Conservation (phyloP, 768 basidiomycete genomes). For the Suillus weaverae region DNA sequence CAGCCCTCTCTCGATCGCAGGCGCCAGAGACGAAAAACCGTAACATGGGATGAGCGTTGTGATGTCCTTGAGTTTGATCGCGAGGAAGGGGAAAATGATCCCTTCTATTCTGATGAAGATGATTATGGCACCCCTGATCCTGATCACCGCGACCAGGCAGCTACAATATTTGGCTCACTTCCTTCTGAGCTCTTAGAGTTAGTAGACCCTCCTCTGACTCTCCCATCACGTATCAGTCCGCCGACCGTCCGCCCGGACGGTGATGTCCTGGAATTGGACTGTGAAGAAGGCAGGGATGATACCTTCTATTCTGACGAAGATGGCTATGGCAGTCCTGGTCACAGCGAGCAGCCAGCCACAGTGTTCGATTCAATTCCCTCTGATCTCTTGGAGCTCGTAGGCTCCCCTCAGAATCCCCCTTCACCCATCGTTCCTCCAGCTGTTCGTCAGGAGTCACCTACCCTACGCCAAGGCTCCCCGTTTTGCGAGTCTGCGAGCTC, state of each 20-base stretch:
- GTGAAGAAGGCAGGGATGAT: constrained; percentile 53
- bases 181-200: constrained; percentile 56
- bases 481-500: constrained; percentile 22
- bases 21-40: constrained; percentile 69
- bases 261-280: constrained; percentile 80
- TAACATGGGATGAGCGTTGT: constrained; percentile 76
- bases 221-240: constrained; percentile 49
- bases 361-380: constrained; percentile 38
- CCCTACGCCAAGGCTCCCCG: constrained; percentile 27
- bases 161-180: constrained; percentile 28
- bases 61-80: constrained; percentile 82
- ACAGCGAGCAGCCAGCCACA: constrained; percentile 12
- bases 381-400: constrained; percentile 53
- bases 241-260: constrained; percentile 22
- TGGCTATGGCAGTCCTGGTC: constrained; percentile 21
- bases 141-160: constrained; percentile 11
- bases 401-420: constrained; percentile 23
- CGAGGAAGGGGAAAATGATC: constrained; percentile 53
- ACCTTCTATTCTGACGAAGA: constrained; percentile 45
- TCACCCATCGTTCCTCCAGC: constrained; percentile 20
- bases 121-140: constrained; percentile 24
- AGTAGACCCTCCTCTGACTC: constrained; percentile 62
- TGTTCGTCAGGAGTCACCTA: constrained; percentile 22
- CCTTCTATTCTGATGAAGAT: constrained; percentile 44
- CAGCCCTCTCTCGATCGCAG: constrained; percentile 30